These are phyloP conservation scores for Phytophthora crassamura DNA, from an alignment of 352 stramenopile species.

Conservation along the genomic window DNA sequence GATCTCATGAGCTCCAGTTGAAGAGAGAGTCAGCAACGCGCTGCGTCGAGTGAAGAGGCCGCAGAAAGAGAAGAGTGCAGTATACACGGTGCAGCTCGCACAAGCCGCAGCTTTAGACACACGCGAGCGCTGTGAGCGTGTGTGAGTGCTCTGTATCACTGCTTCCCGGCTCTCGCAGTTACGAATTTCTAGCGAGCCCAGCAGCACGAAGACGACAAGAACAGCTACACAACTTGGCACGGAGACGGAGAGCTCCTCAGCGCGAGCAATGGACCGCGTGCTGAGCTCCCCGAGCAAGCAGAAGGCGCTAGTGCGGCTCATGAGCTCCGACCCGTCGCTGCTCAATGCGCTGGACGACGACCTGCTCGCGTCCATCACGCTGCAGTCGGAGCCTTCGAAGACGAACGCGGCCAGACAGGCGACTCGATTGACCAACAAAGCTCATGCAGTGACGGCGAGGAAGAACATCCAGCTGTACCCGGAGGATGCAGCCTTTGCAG, in stretches of 20 bases:
- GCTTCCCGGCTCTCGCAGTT: constrained; percentile 20
- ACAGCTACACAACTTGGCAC: too few species aligned
- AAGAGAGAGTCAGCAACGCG: constrained; percentile 14
- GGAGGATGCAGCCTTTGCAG: constrained; percentile 20
- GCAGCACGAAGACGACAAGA: neutral
- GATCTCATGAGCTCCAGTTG: constrained; percentile 27
- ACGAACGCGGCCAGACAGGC: neutral
- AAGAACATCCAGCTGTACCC: constrained; percentile 39
- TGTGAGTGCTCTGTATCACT: constrained; percentile 1
- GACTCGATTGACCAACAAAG: neutral
- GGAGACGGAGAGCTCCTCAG: neutral
- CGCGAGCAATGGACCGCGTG: constrained; percentile 32
- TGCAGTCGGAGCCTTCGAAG: constrained; percentile 28
- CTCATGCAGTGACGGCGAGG: constrained; percentile 3
- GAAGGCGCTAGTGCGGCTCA: constrained; percentile 52
- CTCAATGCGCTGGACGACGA: constrained; percentile 46
- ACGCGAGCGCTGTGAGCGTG: neutral
- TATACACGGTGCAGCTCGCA: neutral
- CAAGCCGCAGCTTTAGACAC: constrained; percentile 1
- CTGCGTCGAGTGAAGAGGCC: neutral
- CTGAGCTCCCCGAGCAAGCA: constrained; percentile 48
- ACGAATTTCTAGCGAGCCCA: constrained; percentile 15
- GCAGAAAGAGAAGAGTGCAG: constrained; percentile 23
- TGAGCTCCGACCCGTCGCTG: constrained; percentile 53
- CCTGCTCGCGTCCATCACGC: constrained; percentile 46